A percentile compares a stretch with the other conserved stretches of the same genome.
These are phyloP conservation scores for Rhizophlyctis rosea DNA, from an alignment of 192 early-diverging fungal genomes.

Conservation along the genomic window DNA sequence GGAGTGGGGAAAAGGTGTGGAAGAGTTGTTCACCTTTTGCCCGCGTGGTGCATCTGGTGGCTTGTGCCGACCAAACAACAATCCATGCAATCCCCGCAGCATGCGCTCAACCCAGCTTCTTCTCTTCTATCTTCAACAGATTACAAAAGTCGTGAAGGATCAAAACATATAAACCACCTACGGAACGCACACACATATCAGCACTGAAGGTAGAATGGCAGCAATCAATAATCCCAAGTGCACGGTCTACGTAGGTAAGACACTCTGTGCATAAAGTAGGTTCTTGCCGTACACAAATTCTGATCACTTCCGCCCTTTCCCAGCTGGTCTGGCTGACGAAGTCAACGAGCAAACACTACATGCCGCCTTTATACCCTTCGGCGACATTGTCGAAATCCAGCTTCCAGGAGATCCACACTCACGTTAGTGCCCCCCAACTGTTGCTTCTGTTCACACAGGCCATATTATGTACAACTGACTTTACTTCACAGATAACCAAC, in stretches of 20 bases:
- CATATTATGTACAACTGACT: conserved; percentile 13
- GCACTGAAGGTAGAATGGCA: no score
- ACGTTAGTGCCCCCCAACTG: conserved; percentile 40
- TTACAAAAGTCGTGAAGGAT: no score
- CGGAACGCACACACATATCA: no score
- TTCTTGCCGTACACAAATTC: background rate
- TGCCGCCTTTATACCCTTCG: conserved; percentile 94
- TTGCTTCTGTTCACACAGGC: background rate
- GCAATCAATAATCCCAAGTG: conserved; percentile 24
- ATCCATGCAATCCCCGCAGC: no score
- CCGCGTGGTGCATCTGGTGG: no score
- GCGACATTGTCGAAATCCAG: conserved; percentile 85
- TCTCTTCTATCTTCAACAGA: no score
- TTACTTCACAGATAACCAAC: conserved; percentile 38
- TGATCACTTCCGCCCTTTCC: background rate
- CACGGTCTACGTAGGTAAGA: conserved; percentile 34
- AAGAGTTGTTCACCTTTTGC: no score
- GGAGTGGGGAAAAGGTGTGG: no score
- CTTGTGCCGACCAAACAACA: no score
- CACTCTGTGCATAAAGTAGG: background rate
- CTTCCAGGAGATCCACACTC: conserved; percentile 79
- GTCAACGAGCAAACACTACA: conserved; percentile 77
- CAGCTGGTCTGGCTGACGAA: conserved; percentile 75
- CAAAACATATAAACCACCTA: no score
- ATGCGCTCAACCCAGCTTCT: no score